Evolutionary conservation across 352 stramenopile species (phyloP), one percentile per base, ranked within the genome.

Genomic region (Pythium angustatum): DNA sequence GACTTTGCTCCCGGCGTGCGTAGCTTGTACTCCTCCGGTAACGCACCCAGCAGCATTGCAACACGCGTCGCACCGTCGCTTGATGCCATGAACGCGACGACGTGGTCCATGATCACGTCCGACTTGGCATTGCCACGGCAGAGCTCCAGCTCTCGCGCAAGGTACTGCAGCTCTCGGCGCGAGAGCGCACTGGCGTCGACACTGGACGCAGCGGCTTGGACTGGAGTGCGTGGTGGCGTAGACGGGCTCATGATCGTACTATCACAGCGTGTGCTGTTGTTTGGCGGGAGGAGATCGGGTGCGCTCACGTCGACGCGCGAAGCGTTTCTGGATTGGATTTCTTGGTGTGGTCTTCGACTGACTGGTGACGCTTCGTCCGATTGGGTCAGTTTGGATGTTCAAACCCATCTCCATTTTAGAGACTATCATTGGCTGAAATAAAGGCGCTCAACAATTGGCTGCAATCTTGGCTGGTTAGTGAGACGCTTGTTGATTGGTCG

Each of bases 51-150:
- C 41, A 55, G 57, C 10, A 30, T 43, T 19, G 75, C 44, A 52
- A 90, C 62, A 14, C 59, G 66, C 57, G 70, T 28, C 40, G 80
- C 76, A 27, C 79, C 81, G 34, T 88, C 66, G 24, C 51, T 53
- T 11, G 68, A 48, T 26, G 72, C 58, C 49, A 88, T 52, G 58
- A 85, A 85, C 33, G 77, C 44, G 54, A 72, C 59, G 21, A 81
- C 65, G 51, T 84, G 71, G 53, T 76, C 58, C 28, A 84, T 43
- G 52, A 90, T 87, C 40, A 88, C 75, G 44, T 90, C 78, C 17
- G 78, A 87, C 69, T 89, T 89, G 62, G 77, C 75, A 50, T 91
- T 91, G 27, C 71, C 82, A 40, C 73, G 75, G 44, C 82, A 91
- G 30, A 89, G 62, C 64, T 84, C 66, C 51, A 91, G 61, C 63